Percentiles rank a stretch among this genome's conserved stretches.
Conservation (phyloP, 345 rosid species). For the Boechera stricta region DNA sequence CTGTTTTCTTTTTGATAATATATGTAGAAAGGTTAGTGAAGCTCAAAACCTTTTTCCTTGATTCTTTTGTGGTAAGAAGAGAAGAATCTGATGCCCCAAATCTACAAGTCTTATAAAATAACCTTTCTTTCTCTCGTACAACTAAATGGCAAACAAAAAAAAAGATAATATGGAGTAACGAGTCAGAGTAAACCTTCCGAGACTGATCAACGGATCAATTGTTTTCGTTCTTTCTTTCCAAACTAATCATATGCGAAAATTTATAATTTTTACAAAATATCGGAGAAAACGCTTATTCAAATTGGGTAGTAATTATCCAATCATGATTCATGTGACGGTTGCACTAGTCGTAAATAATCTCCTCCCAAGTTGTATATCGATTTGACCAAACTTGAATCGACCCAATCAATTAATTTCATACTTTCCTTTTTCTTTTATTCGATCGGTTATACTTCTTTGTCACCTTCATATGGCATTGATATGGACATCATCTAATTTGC, state of each 20-base stretch:
- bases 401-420: background rate
- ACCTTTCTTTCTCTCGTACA: slow-evolving; percentile 11
- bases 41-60: slow-evolving; percentile 45
- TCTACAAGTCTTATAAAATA: slow-evolving; percentile 18
- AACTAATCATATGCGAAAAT: background rate
- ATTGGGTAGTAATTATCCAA: too few species aligned
- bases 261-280: background rate
- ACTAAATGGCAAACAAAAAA: slow-evolving; percentile 19
- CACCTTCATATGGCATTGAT: slow-evolving; percentile 36
- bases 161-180: slow-evolving; percentile 2
- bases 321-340: background rate
- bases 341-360: background rate
- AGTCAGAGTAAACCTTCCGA: slow-evolving; percentile 27
- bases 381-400: background rate
- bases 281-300: background rate
- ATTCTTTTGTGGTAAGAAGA: slow-evolving; percentile 44
- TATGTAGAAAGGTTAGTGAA: slow-evolving; percentile 36
- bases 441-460: slow-evolving; percentile 7
- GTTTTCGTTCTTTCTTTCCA: background rate
- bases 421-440: background rate
- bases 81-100: slow-evolving; percentile 46
- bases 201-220: slow-evolving; percentile 10
- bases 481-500: slow-evolving; percentile 33
- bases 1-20: slow-evolving; percentile 10
- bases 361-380: background rate